A percentile compares a stretch with the other conserved stretches of the same genome.
phyloP scores from a whole-genome alignment of 176 grass and related monocot species.

The Triticum dicoccoides region DNA sequence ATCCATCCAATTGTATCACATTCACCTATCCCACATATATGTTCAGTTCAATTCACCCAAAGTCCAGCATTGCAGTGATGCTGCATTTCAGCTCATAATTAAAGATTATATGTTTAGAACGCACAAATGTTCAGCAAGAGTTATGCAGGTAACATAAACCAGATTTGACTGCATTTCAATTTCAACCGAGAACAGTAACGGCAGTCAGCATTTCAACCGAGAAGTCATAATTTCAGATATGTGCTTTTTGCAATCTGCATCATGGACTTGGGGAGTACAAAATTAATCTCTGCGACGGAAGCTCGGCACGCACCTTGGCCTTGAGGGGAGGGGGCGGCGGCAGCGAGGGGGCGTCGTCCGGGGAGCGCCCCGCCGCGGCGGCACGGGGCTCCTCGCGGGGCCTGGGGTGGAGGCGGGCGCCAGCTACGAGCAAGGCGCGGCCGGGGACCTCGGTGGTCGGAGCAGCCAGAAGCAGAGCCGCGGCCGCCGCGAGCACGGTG shows the following conservation, averaged over 20 bases:
- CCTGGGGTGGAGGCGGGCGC: background rate
- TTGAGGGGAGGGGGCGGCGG: constrained; percentile 6
- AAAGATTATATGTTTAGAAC: background rate
- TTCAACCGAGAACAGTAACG: background rate
- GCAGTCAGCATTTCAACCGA: background rate
- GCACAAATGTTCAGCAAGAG: no score
- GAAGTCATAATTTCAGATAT: background rate
- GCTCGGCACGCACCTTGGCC: constrained; percentile 13
- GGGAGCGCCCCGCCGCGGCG: background rate
- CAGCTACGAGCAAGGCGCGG: background rate
- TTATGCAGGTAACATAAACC: no score
- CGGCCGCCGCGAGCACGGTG: constrained; percentile 29
- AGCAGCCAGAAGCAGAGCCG: constrained; percentile 24
- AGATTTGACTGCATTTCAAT: background rate
- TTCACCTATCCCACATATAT: background rate
- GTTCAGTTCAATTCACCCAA: background rate
- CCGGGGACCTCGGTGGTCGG: constrained; percentile 24
- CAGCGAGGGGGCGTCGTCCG: background rate
- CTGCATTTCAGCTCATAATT: no score
- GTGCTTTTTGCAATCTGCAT: background rate
- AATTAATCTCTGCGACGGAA: background rate
- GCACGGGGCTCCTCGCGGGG: background rate
- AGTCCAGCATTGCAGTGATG: no score
- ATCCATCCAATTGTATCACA: background rate
- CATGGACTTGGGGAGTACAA: background rate